Percentiles rank a stretch among this genome's conserved stretches.
Evolutionary conservation across 257 asterid genomes (phyloP).

Genomic region (Hygrophila difformis): DNA sequence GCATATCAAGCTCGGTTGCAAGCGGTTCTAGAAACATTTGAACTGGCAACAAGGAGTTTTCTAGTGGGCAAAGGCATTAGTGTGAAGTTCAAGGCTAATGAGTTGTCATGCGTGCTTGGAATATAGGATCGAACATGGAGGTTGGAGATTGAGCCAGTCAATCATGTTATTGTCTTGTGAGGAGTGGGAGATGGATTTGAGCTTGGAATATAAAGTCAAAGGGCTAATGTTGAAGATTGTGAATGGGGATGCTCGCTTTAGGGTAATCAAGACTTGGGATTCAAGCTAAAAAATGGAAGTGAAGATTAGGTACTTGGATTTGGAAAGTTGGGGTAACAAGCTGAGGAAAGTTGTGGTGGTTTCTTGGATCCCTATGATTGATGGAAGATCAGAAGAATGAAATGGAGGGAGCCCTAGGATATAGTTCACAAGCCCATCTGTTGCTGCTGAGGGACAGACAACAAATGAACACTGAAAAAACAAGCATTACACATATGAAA

Average conservation of each 20-base stretch:
- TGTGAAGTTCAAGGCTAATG: too few relatives aligned
- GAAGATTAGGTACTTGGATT: slow-evolving; percentile 30
- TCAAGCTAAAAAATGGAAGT: slow-evolving; percentile 42
- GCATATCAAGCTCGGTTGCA: too few relatives aligned
- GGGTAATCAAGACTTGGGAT: slow-evolving; percentile 28
- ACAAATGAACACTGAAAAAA: background rate
- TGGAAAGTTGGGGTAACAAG: slow-evolving; percentile 15
- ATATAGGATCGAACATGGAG: slow-evolving; percentile 40
- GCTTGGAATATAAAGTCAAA: slow-evolving; percentile 37
- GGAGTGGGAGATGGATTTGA: slow-evolving; percentile 18
- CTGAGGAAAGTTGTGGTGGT: slow-evolving; percentile 16
- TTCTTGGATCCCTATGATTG: slow-evolving; percentile 15
- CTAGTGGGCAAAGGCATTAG: too few relatives aligned
- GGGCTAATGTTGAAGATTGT: slow-evolving; percentile 42
- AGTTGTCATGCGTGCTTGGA: slow-evolving; percentile 47
- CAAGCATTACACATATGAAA: too few relatives aligned
- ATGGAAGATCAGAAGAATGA: slow-evolving; percentile 33
- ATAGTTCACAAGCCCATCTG: slow-evolving; percentile 34
- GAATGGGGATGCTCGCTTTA: slow-evolving; percentile 17
- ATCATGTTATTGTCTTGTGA: background rate
- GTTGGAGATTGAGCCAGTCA: slow-evolving; percentile 50
- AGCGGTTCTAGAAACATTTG: too few relatives aligned
- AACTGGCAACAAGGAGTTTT: too few relatives aligned
- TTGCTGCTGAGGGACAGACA: slow-evolving; percentile 21
- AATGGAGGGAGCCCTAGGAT: slow-evolving; percentile 45